Evolutionary conservation across 139 green algal genomes (phyloP), one percentile per base, ranked within the genome.

Genomic region (Edaphochlamys debaryana): DNA sequence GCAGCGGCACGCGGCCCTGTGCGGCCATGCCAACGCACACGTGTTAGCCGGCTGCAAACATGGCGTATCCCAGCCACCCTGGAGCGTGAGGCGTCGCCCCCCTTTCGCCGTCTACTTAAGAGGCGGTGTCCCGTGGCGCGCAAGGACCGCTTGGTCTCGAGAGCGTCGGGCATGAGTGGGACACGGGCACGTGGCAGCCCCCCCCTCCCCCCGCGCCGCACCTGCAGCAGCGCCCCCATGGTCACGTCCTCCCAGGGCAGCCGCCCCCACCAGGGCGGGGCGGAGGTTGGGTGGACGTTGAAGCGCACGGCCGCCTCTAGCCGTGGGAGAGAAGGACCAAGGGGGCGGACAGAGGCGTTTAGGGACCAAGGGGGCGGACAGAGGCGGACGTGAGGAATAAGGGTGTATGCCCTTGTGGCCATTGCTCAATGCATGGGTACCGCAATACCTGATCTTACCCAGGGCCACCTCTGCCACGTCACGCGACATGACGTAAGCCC

Each of bases 211-310:
- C 45, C 13, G 45, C 11, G 11, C 27, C 73, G 41, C 56, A 80
- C 73, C 73, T 38, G 36, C 62, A 92, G 77, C 80, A 95, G 69
- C 67, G 92, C 58, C 38, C 88, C 90, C 36, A 95, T 54, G 37
- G 92, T 67, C 19, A 95, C 92, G 66, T 95, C 92, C 82, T 95
- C 92, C 92, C 92, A 95, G 30, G 90, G 90, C 67, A 95, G 69
- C 25, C 54, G 37, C 27, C 54, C 38, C 62, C 70, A 91, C 88
- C 92, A 95, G 23, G n/a, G 17, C 60, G 84, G 75, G 0, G 68
- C 72, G 2, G 41, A 5, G 67, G 68, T 67, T 56, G 41, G 67
- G 15, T 52, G 29, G 3, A 68, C 83, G 66, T 40, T 80, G 67
- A 52, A 89, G 30, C 17, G 29, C 30, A 67, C 58, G 7, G 79